A percentile compares a stretch with the other conserved stretches of the same genome.
Evolutionary conservation across 306 rosid species (phyloP).

Genomic region (Prunus dulcis): DNA sequence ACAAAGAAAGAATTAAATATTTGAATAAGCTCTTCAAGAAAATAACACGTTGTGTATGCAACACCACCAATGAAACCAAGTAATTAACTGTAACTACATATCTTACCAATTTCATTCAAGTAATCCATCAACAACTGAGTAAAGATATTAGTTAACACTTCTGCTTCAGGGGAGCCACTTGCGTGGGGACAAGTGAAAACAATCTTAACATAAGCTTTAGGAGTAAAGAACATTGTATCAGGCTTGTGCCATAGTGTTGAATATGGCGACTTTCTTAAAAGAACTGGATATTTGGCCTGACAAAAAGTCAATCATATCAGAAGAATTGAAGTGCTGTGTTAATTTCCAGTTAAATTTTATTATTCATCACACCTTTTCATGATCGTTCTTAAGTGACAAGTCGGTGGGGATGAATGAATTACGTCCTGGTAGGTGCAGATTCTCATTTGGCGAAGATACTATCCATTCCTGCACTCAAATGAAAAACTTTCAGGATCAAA

Average conservation of each 20-base stretch:
- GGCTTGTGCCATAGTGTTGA: conserved; percentile 88
- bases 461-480: conserved; percentile 70
- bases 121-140: conserved; percentile 80
- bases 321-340: conserved; percentile 13
- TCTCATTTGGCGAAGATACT: conserved; percentile 62
- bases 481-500: conserved; percentile 16
- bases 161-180: conserved; percentile 79
- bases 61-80: not conserved
- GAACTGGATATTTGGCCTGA: conserved; percentile 74
- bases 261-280: conserved; percentile 61
- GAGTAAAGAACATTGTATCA: conserved; percentile 72
- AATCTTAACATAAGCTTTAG: conserved; percentile 81
- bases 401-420: conserved; percentile 84
- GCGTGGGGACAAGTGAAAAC: conserved; percentile 81
- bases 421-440: conserved; percentile 72
- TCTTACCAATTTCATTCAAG: conserved; percentile 87
- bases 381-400: conserved; percentile 60
- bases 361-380: conserved; percentile 50
- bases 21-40: conserved; percentile 1
- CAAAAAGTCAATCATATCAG: conserved; percentile 29
- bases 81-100: not conserved
- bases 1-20: conserved; percentile 5
- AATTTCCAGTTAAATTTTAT: not conserved
- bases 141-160: conserved; percentile 62
- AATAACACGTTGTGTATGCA: not conserved